These are phyloP conservation scores for Colletotrichum australisinense DNA, from an alignment of 2,329 filamentous ascomycete species.

Conservation along the genomic window DNA sequence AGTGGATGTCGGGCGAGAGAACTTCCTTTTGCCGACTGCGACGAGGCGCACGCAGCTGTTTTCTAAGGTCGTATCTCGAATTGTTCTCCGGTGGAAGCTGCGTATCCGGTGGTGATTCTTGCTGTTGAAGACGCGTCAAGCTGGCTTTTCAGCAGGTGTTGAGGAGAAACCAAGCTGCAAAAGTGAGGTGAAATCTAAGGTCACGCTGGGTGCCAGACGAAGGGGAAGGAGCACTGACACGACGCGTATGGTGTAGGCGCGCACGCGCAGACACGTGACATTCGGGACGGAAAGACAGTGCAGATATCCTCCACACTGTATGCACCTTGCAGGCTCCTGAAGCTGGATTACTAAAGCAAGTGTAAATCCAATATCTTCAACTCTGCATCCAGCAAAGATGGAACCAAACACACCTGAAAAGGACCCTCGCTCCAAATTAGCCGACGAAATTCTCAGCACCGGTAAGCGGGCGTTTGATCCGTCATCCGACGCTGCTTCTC, in stretches of 20 bases:
- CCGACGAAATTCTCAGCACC: conserved; percentile 49
- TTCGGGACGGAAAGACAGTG: background rate
- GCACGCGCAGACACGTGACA: conserved; percentile 44
- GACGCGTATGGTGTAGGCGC: background rate
- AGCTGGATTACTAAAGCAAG: conserved; percentile 1
- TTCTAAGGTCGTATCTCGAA: conserved; percentile 47
- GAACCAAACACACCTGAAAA: conserved; percentile 18
- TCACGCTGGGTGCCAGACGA: background rate
- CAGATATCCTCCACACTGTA: background rate
- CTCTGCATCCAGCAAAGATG: conserved; percentile 18
- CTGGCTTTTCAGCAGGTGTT: background rate
- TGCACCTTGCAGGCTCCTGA: background rate
- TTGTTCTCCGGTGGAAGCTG: background rate
- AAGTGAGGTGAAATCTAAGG: background rate
- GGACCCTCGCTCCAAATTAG: conserved; percentile 36
- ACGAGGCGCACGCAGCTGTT: conserved; percentile 33
- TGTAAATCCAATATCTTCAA: background rate
- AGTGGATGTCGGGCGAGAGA: conserved; percentile 55
- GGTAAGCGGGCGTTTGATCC: conserved; percentile 64
- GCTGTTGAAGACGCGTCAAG: background rate
- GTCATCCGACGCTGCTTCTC: conserved; percentile 45
- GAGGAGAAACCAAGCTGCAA: background rate
- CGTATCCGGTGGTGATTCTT: conserved; percentile 6
- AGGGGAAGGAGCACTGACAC: background rate
- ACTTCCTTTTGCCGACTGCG: conserved; percentile 44